Evolutionary conservation across 2,329 filamentous ascomycete species (phyloP).

Genomic region (Clarireedia sp.): DNA sequence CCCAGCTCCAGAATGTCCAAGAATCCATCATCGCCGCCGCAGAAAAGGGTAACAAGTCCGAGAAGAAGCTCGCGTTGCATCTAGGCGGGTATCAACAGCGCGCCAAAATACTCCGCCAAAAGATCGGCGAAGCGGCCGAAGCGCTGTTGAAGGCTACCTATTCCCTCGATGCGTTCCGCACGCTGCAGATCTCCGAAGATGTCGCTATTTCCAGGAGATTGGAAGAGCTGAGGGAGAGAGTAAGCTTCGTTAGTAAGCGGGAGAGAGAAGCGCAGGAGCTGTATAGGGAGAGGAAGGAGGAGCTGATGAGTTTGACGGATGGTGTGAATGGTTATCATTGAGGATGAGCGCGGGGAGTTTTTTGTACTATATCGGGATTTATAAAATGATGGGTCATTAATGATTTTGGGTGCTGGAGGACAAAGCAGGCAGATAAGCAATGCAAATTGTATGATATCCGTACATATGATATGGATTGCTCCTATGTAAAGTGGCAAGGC

Average conservation of each 20-base stretch:
- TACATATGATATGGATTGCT: too few species aligned
- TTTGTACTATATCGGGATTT: conserved; percentile 4
- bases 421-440: too few species aligned
- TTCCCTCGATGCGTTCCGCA: conserved; percentile 66
- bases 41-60: conserved; percentile 74
- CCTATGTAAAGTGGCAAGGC: too few species aligned
- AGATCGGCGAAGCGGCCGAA: conserved; percentile 67
- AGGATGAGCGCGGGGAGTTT: neutral
- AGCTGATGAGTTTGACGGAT: conserved; percentile 55
- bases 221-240: conserved; percentile 72
- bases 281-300: conserved; percentile 69
- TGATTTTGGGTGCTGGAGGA: too few species aligned
- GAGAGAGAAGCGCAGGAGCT: conserved; percentile 87
- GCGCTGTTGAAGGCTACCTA: conserved; percentile 65
- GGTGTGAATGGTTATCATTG: conserved; percentile 13
- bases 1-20: conserved; percentile 51
- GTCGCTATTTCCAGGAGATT: conserved; percentile 65
- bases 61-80: conserved; percentile 85
- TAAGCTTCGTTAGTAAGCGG: conserved; percentile 67
- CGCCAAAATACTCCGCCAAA: conserved; percentile 69
- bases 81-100: conserved; percentile 87
- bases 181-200: conserved; percentile 71
- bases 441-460: too few species aligned
- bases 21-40: conserved; percentile 66
- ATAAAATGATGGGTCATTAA: too few species aligned